Conservation (phyloP, 169 alveolate species). For the Eimeria necatrix region DNA sequence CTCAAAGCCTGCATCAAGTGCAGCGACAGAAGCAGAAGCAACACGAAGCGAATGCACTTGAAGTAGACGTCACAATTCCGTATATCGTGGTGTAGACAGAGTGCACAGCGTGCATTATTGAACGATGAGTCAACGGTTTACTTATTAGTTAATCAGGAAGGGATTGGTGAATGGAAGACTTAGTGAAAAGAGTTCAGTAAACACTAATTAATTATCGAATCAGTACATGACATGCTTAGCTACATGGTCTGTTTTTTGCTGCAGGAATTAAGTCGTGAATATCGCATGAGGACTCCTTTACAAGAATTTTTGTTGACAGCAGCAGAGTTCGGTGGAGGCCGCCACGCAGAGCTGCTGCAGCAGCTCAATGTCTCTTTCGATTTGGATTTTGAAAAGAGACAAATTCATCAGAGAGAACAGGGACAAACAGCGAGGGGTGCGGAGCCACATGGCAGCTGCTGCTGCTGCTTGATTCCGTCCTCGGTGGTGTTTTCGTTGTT, state of each 20-base stretch:
- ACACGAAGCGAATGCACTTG: too few species aligned
- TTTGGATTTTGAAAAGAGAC: constrained; percentile 21
- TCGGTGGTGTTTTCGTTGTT: background rate
- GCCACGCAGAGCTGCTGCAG: constrained; percentile 64
- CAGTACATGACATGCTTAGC: background rate
- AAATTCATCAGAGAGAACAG: constrained; percentile 55
- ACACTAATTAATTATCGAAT: too few species aligned
- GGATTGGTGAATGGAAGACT: too few species aligned
- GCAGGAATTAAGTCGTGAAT: constrained; percentile 73
- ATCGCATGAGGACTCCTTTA: constrained; percentile 71
- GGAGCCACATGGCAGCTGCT: background rate
- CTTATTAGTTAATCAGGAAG: background rate
- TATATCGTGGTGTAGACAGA: too few species aligned
- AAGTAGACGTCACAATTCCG: too few species aligned
- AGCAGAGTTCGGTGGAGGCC: constrained; percentile 66
- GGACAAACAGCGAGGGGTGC: constrained; percentile 64
- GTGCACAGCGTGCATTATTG: too few species aligned
- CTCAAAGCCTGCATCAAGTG: too few species aligned
- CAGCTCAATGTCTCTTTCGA: constrained; percentile 75
- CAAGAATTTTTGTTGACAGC: constrained; percentile 77
- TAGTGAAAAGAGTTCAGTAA: too few species aligned
- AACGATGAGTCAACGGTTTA: background rate
- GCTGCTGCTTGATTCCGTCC: background rate
- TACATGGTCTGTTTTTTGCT: background rate
- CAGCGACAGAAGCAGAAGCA: too few species aligned